Conservation (phyloP, 441 rosid species). For the Erodium chrysanthum region DNA sequence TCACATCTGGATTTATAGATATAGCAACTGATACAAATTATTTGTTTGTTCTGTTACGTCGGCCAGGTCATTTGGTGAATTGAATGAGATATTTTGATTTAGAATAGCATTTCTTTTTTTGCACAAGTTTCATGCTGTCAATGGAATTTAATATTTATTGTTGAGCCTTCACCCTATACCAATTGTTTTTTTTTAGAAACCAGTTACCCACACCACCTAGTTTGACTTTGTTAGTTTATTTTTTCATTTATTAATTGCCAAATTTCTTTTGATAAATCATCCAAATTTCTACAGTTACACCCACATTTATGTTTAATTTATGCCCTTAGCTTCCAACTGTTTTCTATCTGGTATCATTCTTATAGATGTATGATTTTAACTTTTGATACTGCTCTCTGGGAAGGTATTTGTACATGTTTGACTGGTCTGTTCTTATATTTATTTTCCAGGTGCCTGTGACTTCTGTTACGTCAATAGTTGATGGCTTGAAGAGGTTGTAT, state of each 20-base stretch:
- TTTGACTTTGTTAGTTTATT: background rate
- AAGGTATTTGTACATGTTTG: background rate
- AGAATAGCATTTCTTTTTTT: background rate
- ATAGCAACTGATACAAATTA: background rate
- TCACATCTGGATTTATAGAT: background rate
- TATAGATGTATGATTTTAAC: background rate
- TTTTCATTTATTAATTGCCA: background rate
- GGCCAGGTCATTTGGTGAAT: background rate
- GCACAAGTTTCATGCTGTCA: background rate
- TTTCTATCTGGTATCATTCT: background rate
- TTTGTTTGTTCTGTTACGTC: background rate
- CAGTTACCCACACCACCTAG: background rate
- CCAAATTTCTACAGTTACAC: background rate
- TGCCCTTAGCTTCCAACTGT: background rate
- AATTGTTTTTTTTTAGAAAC: background rate
- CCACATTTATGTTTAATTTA: background rate
- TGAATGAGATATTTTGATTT: background rate
- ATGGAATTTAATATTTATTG: background rate
- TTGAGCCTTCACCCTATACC: background rate
- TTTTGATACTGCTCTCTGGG: background rate
- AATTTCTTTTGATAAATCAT: background rate
- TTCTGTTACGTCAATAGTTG: conserved; percentile 81
- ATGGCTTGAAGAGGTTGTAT: conserved; percentile 83
- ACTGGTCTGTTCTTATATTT: background rate
- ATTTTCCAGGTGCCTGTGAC: conserved; percentile 55